Evolutionary conservation across 495 filamentous ascomycete species (phyloP), one percentile per base, ranked within the genome.

Genomic region (Penicillium maclennaniae): DNA sequence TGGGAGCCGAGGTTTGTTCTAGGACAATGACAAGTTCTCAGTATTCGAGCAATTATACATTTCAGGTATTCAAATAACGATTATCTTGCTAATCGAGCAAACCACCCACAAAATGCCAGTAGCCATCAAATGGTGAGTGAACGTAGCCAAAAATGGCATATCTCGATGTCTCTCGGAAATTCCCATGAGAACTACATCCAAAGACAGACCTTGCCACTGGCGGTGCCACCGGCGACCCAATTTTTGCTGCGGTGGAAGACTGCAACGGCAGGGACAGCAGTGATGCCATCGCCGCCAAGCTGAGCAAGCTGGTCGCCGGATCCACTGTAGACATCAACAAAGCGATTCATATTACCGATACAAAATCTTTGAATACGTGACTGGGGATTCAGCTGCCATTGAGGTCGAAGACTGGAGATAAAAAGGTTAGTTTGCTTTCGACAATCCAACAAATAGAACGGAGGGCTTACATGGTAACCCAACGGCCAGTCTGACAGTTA

Each of bases 331-430:
- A 98, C 81, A 66, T 98, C 93, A 3, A 97, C 88, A 56, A 96
- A 97, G 17, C 93, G 84, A 65, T 96, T 96, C 93, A 97, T 97
- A 64, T 96, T 97, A 1, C 89, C 95, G 53, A 98, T 92, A 41
- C 84, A 91, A 69, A 97, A 89, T 43, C 89, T 87, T 49, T 95
- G 86, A 6, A 91, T 80, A 21, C 82, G 83, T 44, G 91, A 87
- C 36, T 77, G 74, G 0, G 93, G 93, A 45, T 79, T 80, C 17
- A 77, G 67, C 69, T 97, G 95, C 93, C 93, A 98, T 58, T 96
- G 89, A 4, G 93, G 86, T 47, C 92, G 89, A 7, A 98, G 76
- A 53, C 95, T 96, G 15, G 72, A 61, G 72, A 61, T 34, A 12
- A 40, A 16, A 45, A 28, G 6, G 45, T 51, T 53, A 56, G 47